Evolutionary conservation across 2,329 filamentous ascomycete genomes (phyloP), one percentile per base, ranked within the genome.

Genomic region (Diaporthe sp.): DNA sequence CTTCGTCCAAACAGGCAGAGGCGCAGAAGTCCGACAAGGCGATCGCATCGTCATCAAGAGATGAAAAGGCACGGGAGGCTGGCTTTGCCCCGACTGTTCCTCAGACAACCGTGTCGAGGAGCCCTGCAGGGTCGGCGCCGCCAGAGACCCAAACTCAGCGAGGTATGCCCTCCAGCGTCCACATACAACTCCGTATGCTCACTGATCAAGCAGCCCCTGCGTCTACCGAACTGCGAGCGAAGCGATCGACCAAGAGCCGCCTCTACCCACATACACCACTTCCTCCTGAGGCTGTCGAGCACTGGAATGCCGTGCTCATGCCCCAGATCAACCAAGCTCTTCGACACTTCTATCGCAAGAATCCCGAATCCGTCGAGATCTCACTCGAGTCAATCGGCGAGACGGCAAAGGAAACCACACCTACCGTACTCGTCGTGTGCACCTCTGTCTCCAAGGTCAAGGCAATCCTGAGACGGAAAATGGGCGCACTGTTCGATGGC

Each of bases 401-500:
- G 71, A 92, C 91, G 4, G 88, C 91, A 8, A 88, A 91, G 49
- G 91, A 89, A 73, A 92, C 92, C 0, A 90, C 89, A 73, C 94
- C 94, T 0, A 96, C 94, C 0, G 93, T 95, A 0, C 87, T 96
- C 28, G 92, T 96, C 12, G 92, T 95, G 5, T 96, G 94, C 84
- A 93, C 91, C 2, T 95, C 93, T 5, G 93, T 94, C 12, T 87
- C 87, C 68, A 94, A 94, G 81, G 92, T 96, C 42, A 92, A 93
- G 71, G 89, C 90, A 28, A 92, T 94, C 58, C 84, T 96, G 8
- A 92, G 91, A 81, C 93, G 92, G 80, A 91, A 92, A 77, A 88
- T 96, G 42, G 90, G 88, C 5, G 83, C 89, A 6, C 82, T 92
- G 2, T 95, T 94, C 77, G 93, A 95, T 58, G 88, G 87, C 44